Evolutionary conservation across 352 stramenopile genomes (phyloP), one percentile per base, ranked within the genome.

Genomic region (Phytophthora ramorum): DNA sequence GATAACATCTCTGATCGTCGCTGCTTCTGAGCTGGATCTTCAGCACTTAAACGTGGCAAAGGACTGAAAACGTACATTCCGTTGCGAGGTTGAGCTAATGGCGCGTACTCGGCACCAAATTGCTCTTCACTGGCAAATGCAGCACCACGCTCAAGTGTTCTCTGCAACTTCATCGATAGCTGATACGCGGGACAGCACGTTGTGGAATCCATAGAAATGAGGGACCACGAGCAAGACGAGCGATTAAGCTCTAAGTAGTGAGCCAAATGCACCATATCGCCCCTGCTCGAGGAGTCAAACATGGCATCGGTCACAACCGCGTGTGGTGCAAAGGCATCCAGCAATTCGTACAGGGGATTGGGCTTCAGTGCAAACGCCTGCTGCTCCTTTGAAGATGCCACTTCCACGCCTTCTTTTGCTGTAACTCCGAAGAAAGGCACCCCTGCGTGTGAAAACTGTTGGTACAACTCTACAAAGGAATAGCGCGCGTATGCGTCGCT

Each of bases 191-290:
- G 81, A 13, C 81, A 68, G 20, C 69, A 90, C 6, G 73, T 80
- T 14, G 66, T 75, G 1, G 81, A 90, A 51, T 93, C 85, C 37
- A 91, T 78, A 0, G 83, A 75, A 13, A 93, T 19, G 16, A 92
- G 71, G 10, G 69, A 66, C 81, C 83, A 93, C 17, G 66, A 63
- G 26, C 74, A 79, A 22, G 67, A 73, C 10, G 66, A 60, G 0
- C 66, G 56, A 44, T 79, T 81, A 16, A 78, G 32, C 32, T 71
- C 40, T 22, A 84, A 55, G 43, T 79, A 80, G 7, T 58, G 75
- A 17, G 62, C 50, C 30, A 88, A 61, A 10, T 68, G 63, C 14
- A 62, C 46, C 40, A 84, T 59, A 37, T 84, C 76, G 9, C 73
- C 71, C 17, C 68, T 75, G 12, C 69, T 64, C 1, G 74, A 35